phyloP scores from a whole-genome alignment of 2,329 filamentous ascomycete species.

The Coniochaeta prunicola region DNA sequence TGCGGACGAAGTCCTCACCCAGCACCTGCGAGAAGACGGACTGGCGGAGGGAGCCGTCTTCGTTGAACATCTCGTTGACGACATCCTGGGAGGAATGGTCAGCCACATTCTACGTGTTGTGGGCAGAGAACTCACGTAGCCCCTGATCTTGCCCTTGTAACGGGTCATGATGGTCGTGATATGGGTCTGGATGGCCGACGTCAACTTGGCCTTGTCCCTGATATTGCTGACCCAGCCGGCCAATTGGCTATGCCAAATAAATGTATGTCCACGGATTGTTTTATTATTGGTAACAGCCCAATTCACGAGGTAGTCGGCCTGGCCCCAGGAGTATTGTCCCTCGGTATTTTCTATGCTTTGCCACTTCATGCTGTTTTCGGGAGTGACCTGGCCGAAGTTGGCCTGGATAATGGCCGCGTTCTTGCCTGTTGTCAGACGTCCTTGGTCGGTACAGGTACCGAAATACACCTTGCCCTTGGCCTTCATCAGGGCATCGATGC shows the following conservation, averaged over 20 bases:
- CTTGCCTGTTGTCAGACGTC: slow-evolving; percentile 37
- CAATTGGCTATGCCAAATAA: slow-evolving; percentile 57
- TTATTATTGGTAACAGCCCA: slow-evolving; percentile 50
- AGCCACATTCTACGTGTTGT: neutral
- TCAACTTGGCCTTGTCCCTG: slow-evolving; percentile 42
- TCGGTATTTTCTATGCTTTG: slow-evolving; percentile 43
- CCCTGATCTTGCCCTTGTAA: slow-evolving; percentile 57
- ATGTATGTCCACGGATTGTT: slow-evolving; percentile 57
- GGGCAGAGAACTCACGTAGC: slow-evolving; percentile 32
- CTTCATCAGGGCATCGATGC: slow-evolving; percentile 50
- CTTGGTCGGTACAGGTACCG: slow-evolving; percentile 50
- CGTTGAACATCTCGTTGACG: slow-evolving; percentile 58
- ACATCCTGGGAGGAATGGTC: slow-evolving; percentile 38
- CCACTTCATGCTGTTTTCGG: slow-evolving; percentile 69
- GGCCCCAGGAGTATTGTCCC: slow-evolving; percentile 46
- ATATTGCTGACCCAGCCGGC: slow-evolving; percentile 52
- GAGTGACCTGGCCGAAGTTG: slow-evolving; percentile 58
- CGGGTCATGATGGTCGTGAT: slow-evolving; percentile 48
- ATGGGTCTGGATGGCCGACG: slow-evolving; percentile 50
- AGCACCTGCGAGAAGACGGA: slow-evolving; percentile 62
- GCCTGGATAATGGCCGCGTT: slow-evolving; percentile 50
- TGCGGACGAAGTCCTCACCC: slow-evolving; percentile 61
- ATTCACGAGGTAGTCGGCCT: slow-evolving; percentile 53
- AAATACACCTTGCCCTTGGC: slow-evolving; percentile 60
- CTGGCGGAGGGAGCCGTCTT: slow-evolving; percentile 50